These are phyloP conservation scores for Juglanconis sp. DNA, from an alignment of 2,329 filamentous ascomycete species.

Conservation along the genomic window DNA sequence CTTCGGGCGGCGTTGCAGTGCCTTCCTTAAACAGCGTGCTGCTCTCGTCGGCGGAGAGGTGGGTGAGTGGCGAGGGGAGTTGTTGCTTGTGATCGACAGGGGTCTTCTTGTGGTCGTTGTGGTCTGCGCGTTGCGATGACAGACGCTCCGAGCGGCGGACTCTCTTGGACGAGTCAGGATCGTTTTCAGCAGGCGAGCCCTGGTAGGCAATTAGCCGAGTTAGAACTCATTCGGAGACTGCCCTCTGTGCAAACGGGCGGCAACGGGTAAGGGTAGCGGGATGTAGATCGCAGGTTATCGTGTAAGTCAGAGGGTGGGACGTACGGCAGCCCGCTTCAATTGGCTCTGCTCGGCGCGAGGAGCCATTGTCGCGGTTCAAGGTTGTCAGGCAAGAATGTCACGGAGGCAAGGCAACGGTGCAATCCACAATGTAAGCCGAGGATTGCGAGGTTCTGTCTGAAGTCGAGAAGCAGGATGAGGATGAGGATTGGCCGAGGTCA, in stretches of 20 bases:
- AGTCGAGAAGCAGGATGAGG: slow-evolving; percentile 1
- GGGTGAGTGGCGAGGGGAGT: slow-evolving; percentile 78
- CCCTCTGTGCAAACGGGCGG: not conserved
- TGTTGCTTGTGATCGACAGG: slow-evolving; percentile 63
- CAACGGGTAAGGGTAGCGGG: not conserved
- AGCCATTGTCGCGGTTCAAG: slow-evolving; percentile 17
- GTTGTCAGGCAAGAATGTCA: slow-evolving; percentile 2
- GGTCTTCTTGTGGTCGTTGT: slow-evolving; percentile 46
- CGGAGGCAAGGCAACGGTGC: not conserved
- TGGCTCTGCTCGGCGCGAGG: slow-evolving; percentile 27
- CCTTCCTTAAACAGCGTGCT: slow-evolving; percentile 64
- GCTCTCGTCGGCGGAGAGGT: slow-evolving; percentile 54
- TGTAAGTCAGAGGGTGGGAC: slow-evolving; percentile 17
- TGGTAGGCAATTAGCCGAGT: slow-evolving; percentile 35
- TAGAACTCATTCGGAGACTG: slow-evolving; percentile 17
- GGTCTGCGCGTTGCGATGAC: slow-evolving; percentile 42
- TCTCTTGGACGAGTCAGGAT: slow-evolving; percentile 69
- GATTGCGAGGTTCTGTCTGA: slow-evolving; percentile 5
- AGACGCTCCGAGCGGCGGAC: slow-evolving; percentile 74
- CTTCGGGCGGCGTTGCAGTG: slow-evolving; percentile 67
- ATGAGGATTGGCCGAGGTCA: not conserved
- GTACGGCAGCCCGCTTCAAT: slow-evolving; percentile 28
- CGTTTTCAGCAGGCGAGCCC: slow-evolving; percentile 63
- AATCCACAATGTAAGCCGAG: slow-evolving; percentile 1
- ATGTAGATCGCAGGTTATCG: not conserved